Evolutionary conservation across 169 alveolate species (phyloP).

Genomic region (Plasmodium falciparum): DNA sequence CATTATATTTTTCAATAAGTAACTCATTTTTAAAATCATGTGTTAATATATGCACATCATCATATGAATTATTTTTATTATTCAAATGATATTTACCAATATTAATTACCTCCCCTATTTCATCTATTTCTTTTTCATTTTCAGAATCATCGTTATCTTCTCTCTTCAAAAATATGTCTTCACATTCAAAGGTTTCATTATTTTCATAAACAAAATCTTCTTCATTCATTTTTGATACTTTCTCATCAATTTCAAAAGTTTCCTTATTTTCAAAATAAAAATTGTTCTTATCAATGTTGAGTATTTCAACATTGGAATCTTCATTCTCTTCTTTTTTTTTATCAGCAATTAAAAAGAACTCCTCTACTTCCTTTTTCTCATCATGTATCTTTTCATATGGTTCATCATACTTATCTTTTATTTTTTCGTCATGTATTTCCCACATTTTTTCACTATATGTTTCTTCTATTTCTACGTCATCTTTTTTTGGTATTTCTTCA

Average conservation of each 20-base stretch:
- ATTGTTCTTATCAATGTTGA: not conserved
- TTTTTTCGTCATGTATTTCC: not conserved
- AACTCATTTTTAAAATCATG: no score
- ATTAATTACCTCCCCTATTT: not conserved
- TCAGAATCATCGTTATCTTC: not conserved
- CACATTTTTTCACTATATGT: not conserved
- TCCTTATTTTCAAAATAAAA: conserved; percentile 13
- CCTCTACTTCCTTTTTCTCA: not conserved
- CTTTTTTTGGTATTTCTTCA: not conserved
- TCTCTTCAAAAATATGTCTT: not conserved
- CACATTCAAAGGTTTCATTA: not conserved
- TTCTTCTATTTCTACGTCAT: not conserved
- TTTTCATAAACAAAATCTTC: not conserved
- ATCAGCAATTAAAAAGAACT: not conserved
- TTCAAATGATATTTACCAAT: not conserved
- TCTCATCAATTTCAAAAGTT: not conserved
- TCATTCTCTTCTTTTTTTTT: not conserved
- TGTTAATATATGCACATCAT: no score
- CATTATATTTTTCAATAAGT: no score
- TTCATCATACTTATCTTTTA: not conserved
- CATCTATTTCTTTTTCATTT: not conserved
- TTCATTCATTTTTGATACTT: conserved; percentile 1
- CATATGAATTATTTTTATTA: no score
- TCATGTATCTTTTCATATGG: not conserved
- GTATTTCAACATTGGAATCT: not conserved